Evolutionary conservation across 2,329 filamentous ascomycete genomes (phyloP).

Genomic region (Diaporthe humulicola): DNA sequence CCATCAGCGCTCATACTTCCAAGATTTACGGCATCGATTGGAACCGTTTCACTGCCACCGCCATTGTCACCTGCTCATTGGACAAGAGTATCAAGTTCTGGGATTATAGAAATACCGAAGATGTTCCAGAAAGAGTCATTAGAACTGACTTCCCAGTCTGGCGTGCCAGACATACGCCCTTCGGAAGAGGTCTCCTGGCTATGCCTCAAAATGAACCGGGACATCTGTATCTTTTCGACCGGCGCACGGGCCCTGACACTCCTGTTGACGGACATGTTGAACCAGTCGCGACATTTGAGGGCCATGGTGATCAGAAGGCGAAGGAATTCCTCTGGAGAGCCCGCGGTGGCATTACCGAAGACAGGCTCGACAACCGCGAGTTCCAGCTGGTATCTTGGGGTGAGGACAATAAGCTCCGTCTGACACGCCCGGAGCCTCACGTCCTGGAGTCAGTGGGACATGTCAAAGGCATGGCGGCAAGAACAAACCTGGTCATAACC

Average conservation of each 20-base stretch:
- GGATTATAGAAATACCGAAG: slow-evolving; percentile 77
- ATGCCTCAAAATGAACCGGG: slow-evolving; percentile 94
- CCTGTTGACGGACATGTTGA: slow-evolving; percentile 59
- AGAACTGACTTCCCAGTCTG: slow-evolving; percentile 88
- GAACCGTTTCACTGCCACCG: slow-evolving; percentile 82
- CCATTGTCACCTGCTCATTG: slow-evolving; percentile 87
- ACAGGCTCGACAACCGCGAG: slow-evolving; percentile 84
- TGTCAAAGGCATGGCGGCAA: slow-evolving; percentile 75
- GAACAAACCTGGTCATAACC: slow-evolving; percentile 78
- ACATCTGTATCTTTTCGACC: slow-evolving; percentile 87
- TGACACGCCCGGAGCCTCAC: slow-evolving; percentile 79
- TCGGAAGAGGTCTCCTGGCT: slow-evolving; percentile 85
- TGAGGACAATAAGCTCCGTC: slow-evolving; percentile 83
- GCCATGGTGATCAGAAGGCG: slow-evolving; percentile 76
- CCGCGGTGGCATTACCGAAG: slow-evolving; percentile 75
- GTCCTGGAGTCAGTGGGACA: slow-evolving; percentile 79
- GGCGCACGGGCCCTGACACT: slow-evolving; percentile 61
- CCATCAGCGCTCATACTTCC: slow-evolving; percentile 88
- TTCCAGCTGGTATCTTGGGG: slow-evolving; percentile 97
- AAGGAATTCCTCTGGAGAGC: slow-evolving; percentile 94
- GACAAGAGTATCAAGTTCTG: slow-evolving; percentile 95
- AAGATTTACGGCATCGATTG: slow-evolving; percentile 98
- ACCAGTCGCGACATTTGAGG: slow-evolving; percentile 70
- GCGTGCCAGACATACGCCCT: slow-evolving; percentile 92
- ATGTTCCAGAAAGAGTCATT: slow-evolving; percentile 82